These are phyloP conservation scores for Populus tremula DNA, from an alignment of 345 rosid species.

Conservation along the genomic window DNA sequence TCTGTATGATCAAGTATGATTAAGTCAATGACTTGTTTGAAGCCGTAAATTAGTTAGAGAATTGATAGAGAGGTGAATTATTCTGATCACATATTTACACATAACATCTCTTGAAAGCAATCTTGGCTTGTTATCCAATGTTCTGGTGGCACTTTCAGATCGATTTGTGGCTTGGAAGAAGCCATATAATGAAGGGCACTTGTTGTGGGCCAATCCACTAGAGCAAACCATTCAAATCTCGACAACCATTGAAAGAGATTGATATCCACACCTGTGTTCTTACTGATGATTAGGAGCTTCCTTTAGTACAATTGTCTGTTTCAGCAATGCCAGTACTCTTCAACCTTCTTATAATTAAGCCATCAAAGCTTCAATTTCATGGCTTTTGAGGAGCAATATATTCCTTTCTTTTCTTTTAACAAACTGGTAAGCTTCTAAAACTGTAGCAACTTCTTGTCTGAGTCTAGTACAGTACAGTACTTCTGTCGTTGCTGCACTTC, in stretches of 20 bases:
- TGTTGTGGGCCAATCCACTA: background rate
- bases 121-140: background rate
- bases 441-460: background rate
- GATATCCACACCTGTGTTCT: background rate
- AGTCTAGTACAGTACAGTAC: background rate
- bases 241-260: background rate
- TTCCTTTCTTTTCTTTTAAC: background rate
- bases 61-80: background rate
- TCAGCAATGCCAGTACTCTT: background rate
- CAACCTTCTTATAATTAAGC: background rate
- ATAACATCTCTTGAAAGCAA: background rate
- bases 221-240: background rate
- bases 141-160: background rate
- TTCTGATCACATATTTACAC: background rate
- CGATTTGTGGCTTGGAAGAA: slow-evolving; percentile 2
- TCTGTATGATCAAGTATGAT: background rate
- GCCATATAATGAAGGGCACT: background rate
- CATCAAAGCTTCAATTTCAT: background rate
- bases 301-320: background rate
- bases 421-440: background rate
- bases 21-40: background rate
- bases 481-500: background rate
- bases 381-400: background rate
- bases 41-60: background rate
- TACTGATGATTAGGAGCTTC: background rate